A percentile compares a stretch with the other conserved stretches of the same genome.
Evolutionary conservation across 305 asterid species (phyloP).

Genomic region (Solanum chacoense): DNA sequence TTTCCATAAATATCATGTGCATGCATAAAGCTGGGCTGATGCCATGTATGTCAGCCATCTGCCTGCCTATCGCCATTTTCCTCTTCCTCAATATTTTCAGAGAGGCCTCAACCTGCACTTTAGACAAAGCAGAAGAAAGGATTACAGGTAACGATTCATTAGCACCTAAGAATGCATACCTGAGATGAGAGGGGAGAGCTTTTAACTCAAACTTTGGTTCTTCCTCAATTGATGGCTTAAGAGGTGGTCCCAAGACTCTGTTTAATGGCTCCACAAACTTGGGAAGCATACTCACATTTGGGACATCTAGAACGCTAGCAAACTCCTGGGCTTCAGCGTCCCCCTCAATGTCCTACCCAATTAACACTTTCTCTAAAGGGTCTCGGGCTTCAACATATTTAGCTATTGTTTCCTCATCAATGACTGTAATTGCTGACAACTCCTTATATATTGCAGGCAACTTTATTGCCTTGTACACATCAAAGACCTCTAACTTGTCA

Average conservation of each 20-base stretch:
- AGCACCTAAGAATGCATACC: background rate
- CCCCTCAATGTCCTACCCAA: background rate
- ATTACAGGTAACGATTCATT: no score
- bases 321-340: background rate
- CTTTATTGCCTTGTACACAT: background rate
- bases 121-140: no score
- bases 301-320: no score
- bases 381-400: background rate
- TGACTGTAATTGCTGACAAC: background rate
- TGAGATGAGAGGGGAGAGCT: background rate
- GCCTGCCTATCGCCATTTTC: background rate
- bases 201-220: background rate
- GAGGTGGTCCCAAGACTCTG: background rate
- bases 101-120: no score
- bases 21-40: background rate
- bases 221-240: background rate
- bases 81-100: background rate
- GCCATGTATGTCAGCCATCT: background rate
- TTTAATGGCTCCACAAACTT: background rate
- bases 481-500: background rate
- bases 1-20: background rate
- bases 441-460: background rate
- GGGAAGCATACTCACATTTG: no score
- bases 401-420: background rate
- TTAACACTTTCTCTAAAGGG: background rate